Evolutionary conservation across 306 rosid genomes (phyloP).

Genomic region (Lupinus albus): DNA sequence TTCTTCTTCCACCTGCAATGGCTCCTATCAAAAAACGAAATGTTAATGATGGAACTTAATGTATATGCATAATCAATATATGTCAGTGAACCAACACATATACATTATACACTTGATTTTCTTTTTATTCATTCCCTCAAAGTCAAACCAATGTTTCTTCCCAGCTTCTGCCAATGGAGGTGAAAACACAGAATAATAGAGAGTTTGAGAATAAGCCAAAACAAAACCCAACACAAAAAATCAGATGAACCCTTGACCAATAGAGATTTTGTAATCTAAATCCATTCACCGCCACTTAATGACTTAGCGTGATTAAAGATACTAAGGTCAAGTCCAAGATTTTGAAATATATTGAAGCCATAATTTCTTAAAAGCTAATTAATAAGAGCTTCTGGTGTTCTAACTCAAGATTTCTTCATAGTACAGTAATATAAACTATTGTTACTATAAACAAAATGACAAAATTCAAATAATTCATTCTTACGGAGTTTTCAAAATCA

Average conservation of each 20-base stretch:
- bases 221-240: too few species aligned
- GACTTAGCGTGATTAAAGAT: too few species aligned
- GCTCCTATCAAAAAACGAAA: conserved; percentile 13
- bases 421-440: background rate
- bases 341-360: background rate
- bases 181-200: background rate
- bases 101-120: background rate
- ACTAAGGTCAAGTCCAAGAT: too few species aligned
- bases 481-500: background rate
- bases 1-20: background rate
- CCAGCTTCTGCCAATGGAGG: conserved; percentile 1
- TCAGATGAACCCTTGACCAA: too few species aligned
- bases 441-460: background rate
- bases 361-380: background rate
- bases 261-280: too few species aligned
- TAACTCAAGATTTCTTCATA: background rate
- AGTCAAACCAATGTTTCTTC: background rate
- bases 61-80: background rate
- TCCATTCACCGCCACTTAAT: too few species aligned
- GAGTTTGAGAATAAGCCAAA: too few species aligned
- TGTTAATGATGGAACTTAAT: too few species aligned
- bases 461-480: background rate
- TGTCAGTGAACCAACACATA: background rate
- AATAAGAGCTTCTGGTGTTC: background rate
- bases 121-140: background rate